phyloP scores from a whole-genome alignment of 768 basidiomycete species.

The Coprinellus aureogranulatus region DNA sequence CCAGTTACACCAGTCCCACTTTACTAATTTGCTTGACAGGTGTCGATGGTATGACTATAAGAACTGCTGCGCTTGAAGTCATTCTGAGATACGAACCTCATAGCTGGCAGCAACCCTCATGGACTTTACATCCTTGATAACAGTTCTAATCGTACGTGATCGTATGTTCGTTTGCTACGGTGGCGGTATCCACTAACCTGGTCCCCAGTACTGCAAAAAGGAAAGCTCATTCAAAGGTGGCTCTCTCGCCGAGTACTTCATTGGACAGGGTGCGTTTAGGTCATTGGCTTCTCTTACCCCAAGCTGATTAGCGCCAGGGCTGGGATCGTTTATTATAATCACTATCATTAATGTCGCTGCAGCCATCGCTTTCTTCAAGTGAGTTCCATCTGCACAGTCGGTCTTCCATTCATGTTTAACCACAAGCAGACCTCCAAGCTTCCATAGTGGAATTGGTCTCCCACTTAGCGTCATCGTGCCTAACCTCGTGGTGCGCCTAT shows the following conservation, averaged over 20 bases:
- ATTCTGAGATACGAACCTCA: not conserved
- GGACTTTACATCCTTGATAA: constrained; percentile 36
- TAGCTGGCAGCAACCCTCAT: constrained; percentile 37
- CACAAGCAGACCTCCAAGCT: constrained; percentile 24
- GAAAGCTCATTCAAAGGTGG: constrained; percentile 21
- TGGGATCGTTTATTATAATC: constrained; percentile 31
- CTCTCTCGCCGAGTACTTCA: constrained; percentile 24
- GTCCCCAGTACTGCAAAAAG: constrained; percentile 23
- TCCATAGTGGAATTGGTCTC: constrained; percentile 34
- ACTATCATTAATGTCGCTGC: constrained; percentile 30
- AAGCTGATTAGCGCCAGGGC: constrained; percentile 21
- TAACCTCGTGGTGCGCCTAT: constrained; percentile 32
- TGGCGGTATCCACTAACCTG: constrained; percentile 7
- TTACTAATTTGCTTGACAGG: constrained; percentile 7
- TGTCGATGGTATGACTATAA: constrained; percentile 23
- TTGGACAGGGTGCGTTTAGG: constrained; percentile 31
- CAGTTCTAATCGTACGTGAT: constrained; percentile 31
- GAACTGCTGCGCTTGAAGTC: not conserved
- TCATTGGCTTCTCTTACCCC: not conserved
- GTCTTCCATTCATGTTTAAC: not conserved
- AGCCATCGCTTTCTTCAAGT: constrained; percentile 35
- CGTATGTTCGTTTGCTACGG: not conserved
- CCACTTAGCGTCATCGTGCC: constrained; percentile 35
- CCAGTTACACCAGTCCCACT: not conserved
- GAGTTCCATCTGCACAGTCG: constrained; percentile 2